Conservation (phyloP, 2,329 filamentous ascomycete genomes). For the Mycogone perniciosa region DNA sequence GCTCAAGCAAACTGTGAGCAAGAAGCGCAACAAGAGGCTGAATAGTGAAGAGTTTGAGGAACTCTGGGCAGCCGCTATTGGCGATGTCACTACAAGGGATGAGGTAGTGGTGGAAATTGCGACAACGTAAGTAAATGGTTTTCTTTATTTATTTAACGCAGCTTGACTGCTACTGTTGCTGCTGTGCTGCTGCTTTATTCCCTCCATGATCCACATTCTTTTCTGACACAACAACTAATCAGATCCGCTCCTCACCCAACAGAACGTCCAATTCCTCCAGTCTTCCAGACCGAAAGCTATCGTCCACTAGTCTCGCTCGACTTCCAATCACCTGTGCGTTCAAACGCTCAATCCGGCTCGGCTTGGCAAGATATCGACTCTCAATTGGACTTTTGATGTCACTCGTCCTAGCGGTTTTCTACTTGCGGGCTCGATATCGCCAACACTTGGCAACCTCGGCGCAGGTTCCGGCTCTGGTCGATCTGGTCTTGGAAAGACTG, state of each 20-base stretch:
- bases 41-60: conserved; percentile 87
- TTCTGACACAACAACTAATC: conserved; percentile 72
- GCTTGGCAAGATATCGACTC: conserved; percentile 82
- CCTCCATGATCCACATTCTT: conserved; percentile 19
- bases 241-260: conserved; percentile 66
- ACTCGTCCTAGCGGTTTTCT: conserved; percentile 46
- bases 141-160: conserved; percentile 13
- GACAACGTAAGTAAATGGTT: conserved; percentile 44
- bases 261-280: conserved; percentile 62
- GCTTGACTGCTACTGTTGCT: background rate
- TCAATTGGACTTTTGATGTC: conserved; percentile 63
- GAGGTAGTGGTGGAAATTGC: conserved; percentile 46
- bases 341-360: conserved; percentile 70
- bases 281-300: conserved; percentile 59
- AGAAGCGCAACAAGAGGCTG: conserved; percentile 76
- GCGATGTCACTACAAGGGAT: conserved; percentile 59
- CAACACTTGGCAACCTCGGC: conserved; percentile 59
- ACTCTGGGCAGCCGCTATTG: conserved; percentile 68
- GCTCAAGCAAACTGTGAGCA: conserved; percentile 68
- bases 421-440: conserved; percentile 58
- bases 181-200: conserved; percentile 2
- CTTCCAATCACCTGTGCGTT: conserved; percentile 79
- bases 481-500: conserved; percentile 75
- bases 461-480: conserved; percentile 75
- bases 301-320: conserved; percentile 83